Evolutionary conservation across 768 basidiomycete genomes (phyloP), one percentile per base, ranked within the genome.

Genomic region (Ramaria rubella): DNA sequence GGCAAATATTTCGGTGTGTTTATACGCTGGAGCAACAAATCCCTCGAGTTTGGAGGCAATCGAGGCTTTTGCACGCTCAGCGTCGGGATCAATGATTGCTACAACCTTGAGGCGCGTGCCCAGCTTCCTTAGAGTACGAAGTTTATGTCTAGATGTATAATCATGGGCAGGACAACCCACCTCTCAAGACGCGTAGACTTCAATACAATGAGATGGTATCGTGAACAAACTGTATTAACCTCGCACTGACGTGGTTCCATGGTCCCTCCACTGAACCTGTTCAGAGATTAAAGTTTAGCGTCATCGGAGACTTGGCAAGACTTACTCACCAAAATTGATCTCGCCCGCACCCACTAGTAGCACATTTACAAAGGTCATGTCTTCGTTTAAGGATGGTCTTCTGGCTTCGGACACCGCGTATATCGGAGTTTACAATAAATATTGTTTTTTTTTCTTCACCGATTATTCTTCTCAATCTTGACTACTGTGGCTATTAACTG

Each of bases 321-420:
- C 17, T 11, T 5, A 43, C 65, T 15, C 40, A 59, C 75, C 77
- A 60, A 79, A 79, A 72, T 77, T 77, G 72, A 78, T 77, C 66
- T 77, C 75, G 15, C 76, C 77, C 1, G 77, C 77, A n/a, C 77
- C 77, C 55, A 79, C 66, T 64, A 77, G 72, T 58, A 76, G 66
- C 1, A 79, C 67, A 62, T 77, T 77, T 63, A 75, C 34, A 36
- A 17, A 36, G 34, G 34, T 36, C 34, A 36, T 36, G n/a, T n/a
- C n/a, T n/a, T n/a, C n/a, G n/a, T n/a, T n/a, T n/a, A n/a, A n/a
- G n/a, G n/a, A n/a, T n/a, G n/a, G n/a, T n/a, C n/a, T n/a, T n/a
- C n/a, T n/a, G n/a, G n/a, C n/a, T n/a, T n/a, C n/a, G n/a, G n/a
- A n/a, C n/a, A n/a, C n/a, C n/a, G n/a, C n/a, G n/a, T n/a, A n/a